Evolutionary conservation across 1,284 basidiomycete genomes (phyloP).

Genomic region (Heterobasidion occidentale): DNA sequence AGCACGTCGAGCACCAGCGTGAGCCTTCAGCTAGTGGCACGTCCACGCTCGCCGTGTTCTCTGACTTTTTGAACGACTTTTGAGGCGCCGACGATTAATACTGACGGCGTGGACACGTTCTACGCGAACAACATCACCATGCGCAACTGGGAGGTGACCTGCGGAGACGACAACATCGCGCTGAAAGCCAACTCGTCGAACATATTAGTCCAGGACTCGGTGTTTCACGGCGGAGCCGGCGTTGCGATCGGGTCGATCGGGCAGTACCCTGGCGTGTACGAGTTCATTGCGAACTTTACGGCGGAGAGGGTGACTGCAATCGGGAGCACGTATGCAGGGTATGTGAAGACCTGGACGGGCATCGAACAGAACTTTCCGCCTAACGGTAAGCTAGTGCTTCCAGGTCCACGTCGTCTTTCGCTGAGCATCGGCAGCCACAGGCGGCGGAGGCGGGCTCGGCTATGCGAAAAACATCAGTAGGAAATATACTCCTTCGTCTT

Average conservation of each 20-base stretch:
- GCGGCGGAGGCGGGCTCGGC: conserved; percentile 24
- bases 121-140: conserved; percentile 24
- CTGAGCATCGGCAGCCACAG: conserved; percentile 3
- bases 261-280: conserved; percentile 19
- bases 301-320: conserved; percentile 16
- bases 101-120: conserved; percentile 26
- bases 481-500: no score
- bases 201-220: conserved; percentile 26
- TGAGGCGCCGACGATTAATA: conserved; percentile 22
- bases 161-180: conserved; percentile 23
- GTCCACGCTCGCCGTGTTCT: no score
- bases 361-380: conserved; percentile 22
- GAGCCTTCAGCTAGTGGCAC: background rate
- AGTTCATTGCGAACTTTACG: conserved; percentile 25
- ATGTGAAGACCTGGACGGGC: conserved; percentile 25
- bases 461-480: conserved; percentile 19
- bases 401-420: no score
- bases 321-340: conserved; percentile 16
- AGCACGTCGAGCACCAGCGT: conserved; percentile 23
- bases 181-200: conserved; percentile 28
- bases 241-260: conserved; percentile 24
- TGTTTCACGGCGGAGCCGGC: conserved; percentile 22
- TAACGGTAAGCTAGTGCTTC: conserved; percentile 13
- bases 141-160: conserved; percentile 21
- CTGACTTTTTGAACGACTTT: background rate